These are phyloP conservation scores for Podospora appendiculata DNA, from an alignment of 495 filamentous ascomycete genomes.

Conservation along the genomic window DNA sequence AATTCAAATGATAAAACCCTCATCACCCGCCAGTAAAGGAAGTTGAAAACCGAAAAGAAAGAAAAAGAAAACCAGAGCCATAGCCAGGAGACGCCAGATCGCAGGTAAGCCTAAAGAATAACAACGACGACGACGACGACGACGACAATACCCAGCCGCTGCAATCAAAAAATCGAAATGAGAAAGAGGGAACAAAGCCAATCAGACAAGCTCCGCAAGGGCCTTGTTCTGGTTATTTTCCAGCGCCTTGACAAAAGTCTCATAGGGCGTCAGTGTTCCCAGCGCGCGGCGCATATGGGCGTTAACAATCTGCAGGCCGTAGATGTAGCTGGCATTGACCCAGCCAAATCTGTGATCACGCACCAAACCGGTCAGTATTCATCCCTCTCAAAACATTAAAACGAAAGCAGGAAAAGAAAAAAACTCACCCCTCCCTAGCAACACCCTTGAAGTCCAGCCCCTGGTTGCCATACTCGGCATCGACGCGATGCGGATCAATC, in stretches of 20 bases:
- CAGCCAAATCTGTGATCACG: slow-evolving; percentile 71
- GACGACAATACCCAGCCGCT: too few relatives aligned
- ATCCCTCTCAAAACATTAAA: not conserved
- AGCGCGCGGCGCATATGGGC: slow-evolving; percentile 80
- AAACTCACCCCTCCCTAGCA: slow-evolving; percentile 83
- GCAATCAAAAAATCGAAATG: not conserved
- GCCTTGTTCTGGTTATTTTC: slow-evolving; percentile 35
- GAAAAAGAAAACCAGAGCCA: too few relatives aligned
- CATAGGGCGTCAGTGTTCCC: slow-evolving; percentile 74
- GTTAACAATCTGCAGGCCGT: slow-evolving; percentile 76
- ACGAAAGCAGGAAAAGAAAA: slow-evolving; percentile 2
- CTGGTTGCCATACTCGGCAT: slow-evolving; percentile 97
- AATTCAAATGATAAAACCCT: too few relatives aligned
- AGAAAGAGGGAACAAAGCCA: not conserved
- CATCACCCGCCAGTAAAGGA: too few relatives aligned
- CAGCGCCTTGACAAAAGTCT: slow-evolving; percentile 56
- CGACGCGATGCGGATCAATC: slow-evolving; percentile 82
- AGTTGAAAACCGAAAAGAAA: too few relatives aligned
- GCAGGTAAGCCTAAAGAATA: too few relatives aligned
- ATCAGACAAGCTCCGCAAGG: slow-evolving; percentile 28
- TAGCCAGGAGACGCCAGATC: too few relatives aligned
- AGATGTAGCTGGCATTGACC: slow-evolving; percentile 96
- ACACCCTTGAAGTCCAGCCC: slow-evolving; percentile 90
- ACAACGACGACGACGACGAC: too few relatives aligned
- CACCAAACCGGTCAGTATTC: slow-evolving; percentile 11